Percentiles rank a stretch among this genome's conserved stretches.
phyloP scores from a whole-genome alignment of 1,139 yeast species.

The Scheffersomyces titani region DNA sequence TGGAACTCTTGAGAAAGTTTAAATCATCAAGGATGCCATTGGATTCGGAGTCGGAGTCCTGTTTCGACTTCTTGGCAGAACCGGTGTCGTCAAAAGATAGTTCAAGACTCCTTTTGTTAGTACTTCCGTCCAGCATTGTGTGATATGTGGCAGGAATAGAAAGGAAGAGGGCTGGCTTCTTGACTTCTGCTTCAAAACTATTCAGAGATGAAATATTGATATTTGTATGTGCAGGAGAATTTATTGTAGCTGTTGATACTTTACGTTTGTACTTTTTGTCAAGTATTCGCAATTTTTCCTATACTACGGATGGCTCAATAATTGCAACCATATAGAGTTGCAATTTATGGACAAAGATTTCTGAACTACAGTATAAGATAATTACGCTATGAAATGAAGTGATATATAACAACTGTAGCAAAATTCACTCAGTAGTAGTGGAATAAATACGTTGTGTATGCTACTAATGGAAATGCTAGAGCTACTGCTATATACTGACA shows the following conservation, averaged over 20 bases:
- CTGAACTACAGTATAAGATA: too few species aligned
- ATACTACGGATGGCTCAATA: too few species aligned
- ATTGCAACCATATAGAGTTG: too few species aligned
- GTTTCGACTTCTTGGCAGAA: slow-evolving; percentile 11
- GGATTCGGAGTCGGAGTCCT: slow-evolving; percentile 3
- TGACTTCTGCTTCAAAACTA: slow-evolving; percentile 9
- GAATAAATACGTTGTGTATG: too few species aligned
- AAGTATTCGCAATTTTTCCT: too few species aligned
- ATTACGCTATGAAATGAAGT: too few species aligned
- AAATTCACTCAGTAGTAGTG: too few species aligned
- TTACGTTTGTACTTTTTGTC: too few species aligned
- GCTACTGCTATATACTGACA: too few species aligned
- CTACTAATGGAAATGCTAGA: too few species aligned
- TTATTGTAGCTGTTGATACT: background rate
- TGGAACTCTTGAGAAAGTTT: slow-evolving; percentile 2
- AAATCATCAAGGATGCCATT: slow-evolving; percentile 1
- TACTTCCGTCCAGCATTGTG: background rate
- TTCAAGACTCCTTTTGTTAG: slow-evolving; percentile 22
- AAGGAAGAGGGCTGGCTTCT: slow-evolving; percentile 4
- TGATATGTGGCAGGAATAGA: background rate
- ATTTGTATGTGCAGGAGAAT: background rate
- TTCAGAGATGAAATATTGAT: background rate
- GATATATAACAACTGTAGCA: too few species aligned
- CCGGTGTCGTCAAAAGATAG: slow-evolving; percentile 8
- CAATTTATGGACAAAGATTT: too few species aligned